Evolutionary conservation across 2,329 filamentous ascomycete genomes (phyloP), one percentile per base, ranked within the genome.

Genomic region (Periconia digitata): DNA sequence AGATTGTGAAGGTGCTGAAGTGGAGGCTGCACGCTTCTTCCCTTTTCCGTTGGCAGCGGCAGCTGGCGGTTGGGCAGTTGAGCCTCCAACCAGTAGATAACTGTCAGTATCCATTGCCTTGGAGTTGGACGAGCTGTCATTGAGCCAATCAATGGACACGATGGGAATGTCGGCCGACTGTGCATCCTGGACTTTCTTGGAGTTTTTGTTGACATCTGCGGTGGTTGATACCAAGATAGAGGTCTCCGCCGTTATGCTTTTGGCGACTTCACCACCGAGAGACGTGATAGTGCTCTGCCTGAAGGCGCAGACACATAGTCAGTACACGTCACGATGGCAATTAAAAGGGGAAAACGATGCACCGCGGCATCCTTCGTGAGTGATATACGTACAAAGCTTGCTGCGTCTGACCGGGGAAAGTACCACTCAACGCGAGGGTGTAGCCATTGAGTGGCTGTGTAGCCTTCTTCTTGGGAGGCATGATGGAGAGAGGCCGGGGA

Each of bases 81-180:
- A 21, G 13, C 37, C 47, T 16, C 40, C 34, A 52, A 39, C 15
- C 51, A 57, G 20, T 15, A 77, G 53, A 2, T 71, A 44, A 50
- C 76, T 76, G 0, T 63, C 48, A 13, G 69, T 66, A 46, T 74
- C 73, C 8, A 72, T 57, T 8, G 76, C 59, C 24, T 71, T 74
- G 10, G 70, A 63, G 39, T 72, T 73, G 15, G 71, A 66, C 13
- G 71, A 70, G 18, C 78, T 84, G n/a, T 84, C 78, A 2, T 80
- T 54, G n/a, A 85, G 70, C 87, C 87, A 90, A 13, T 80, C 70
- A 0, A 85, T 65, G 8, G 70, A 75, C 21, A 90, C 78, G 39
- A 89, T 76, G 2, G 76, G 76, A 12, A 86, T 69, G 17, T 66
- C 72, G 27, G 77, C 72, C 12, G 73, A 56, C 8, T 73, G 64